Percentiles rank a stretch among this genome's conserved stretches.
Evolutionary conservation across 2,329 filamentous ascomycete species (phyloP).

Genomic region (Drechslerella stenobrocha): DNA sequence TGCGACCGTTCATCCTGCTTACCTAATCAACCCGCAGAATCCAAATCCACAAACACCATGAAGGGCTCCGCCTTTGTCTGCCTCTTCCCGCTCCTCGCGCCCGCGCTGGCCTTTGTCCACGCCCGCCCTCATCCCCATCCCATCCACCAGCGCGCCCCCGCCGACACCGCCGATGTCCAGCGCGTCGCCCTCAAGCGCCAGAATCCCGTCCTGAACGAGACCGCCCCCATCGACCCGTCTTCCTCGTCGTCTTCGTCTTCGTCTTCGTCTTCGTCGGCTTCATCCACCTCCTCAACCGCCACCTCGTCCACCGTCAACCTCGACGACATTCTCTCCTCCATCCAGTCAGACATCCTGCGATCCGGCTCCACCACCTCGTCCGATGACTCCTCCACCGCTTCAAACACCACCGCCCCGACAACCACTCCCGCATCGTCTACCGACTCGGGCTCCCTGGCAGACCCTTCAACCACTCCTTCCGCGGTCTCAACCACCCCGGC

Average conservation of each 20-base stretch:
- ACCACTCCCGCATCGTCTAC: slow-evolving; percentile 15
- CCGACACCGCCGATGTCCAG: slow-evolving; percentile 15
- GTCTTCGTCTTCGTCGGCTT: slow-evolving; percentile 26
- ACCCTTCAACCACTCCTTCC: slow-evolving; percentile 3
- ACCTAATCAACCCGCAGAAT: no score
- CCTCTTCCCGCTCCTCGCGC: slow-evolving; percentile 40
- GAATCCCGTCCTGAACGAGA: slow-evolving; percentile 22
- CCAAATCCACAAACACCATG: no score
- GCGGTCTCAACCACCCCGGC: slow-evolving; percentile 24
- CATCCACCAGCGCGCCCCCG: slow-evolving; percentile 9
- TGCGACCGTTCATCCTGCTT: slow-evolving; percentile 11
- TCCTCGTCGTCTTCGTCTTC: slow-evolving; percentile 12
- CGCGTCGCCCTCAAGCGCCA: slow-evolving; percentile 30
- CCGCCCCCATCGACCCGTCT: slow-evolving; percentile 13
- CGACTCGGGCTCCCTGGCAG: no score
- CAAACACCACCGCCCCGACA: slow-evolving; percentile 27
- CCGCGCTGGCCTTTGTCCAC: slow-evolving; percentile 37
- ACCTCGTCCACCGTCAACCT: slow-evolving; percentile 14
- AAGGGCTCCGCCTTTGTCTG: slow-evolving; percentile 39
- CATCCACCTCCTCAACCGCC: slow-evolving; percentile 20
- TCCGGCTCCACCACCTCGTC: slow-evolving; percentile 40
- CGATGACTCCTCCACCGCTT: slow-evolving; percentile 13
- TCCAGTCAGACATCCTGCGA: slow-evolving; percentile 31
- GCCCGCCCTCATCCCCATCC: slow-evolving; percentile 39
- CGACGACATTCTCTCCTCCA: slow-evolving; percentile 32